A percentile compares a stretch with the other conserved stretches of the same genome.
These are phyloP conservation scores for Saccharomyces pastorianus DNA, from an alignment of 1,139 yeast species.

Conservation along the genomic window DNA sequence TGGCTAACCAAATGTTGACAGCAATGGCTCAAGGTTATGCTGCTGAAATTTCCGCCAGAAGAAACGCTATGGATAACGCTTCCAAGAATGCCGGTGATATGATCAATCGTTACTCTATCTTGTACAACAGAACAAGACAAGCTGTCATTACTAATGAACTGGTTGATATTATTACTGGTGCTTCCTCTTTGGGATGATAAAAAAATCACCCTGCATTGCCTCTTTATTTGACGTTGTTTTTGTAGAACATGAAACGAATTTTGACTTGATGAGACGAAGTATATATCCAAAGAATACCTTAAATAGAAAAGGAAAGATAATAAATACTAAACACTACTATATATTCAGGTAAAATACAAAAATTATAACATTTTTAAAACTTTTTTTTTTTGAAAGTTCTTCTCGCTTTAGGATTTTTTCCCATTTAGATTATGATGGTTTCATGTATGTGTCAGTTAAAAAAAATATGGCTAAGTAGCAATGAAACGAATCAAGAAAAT, in stretches of 20 bases:
- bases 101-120: conserved; percentile 91
- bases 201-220: background rate
- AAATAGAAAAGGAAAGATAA: background rate
- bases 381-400: background rate
- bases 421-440: background rate
- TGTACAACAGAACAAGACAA: conserved; percentile 99
- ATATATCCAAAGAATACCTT: background rate
- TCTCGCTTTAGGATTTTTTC: background rate
- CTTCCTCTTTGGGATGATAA: conserved; percentile 84
- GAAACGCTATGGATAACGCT: conserved; percentile 99
- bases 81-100: conserved; percentile 99
- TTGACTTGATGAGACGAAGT: conserved; percentile 1
- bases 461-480: background rate
- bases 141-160: conserved; percentile 99
- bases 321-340: background rate
- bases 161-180: conserved; percentile 99
- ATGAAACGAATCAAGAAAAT: background rate
- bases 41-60: conserved; percentile 95
- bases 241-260: background rate
- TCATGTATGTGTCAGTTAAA: background rate
- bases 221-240: conserved; percentile 1
- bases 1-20: conserved; percentile 82
- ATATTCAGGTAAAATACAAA: background rate
- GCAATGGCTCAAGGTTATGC: conserved; percentile 98
- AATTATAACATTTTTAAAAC: background rate